phyloP scores from a whole-genome alignment of 495 filamentous ascomycete species.

The Neurospora sp. region DNA sequence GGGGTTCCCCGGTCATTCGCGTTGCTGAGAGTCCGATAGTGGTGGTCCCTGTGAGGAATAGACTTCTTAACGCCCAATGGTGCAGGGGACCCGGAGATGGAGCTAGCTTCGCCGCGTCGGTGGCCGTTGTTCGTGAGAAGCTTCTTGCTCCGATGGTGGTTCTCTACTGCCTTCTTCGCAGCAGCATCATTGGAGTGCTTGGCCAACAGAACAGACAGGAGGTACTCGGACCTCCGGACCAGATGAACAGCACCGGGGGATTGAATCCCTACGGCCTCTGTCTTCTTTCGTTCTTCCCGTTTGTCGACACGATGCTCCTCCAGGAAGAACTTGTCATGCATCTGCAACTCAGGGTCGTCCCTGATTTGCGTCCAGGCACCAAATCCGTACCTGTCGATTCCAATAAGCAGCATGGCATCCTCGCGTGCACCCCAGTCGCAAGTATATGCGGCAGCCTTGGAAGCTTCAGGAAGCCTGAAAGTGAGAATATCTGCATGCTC shows the following conservation, averaged over 20 bases:
- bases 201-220: slow-evolving; percentile 81
- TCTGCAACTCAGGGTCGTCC: slow-evolving; percentile 76
- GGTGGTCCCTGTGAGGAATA: slow-evolving; percentile 30
- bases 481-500: slow-evolving; percentile 53
- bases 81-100: slow-evolving; percentile 51
- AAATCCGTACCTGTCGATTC: slow-evolving; percentile 86
- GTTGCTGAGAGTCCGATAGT: slow-evolving; percentile 38
- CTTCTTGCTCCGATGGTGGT: slow-evolving; percentile 81
- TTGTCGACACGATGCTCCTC: slow-evolving; percentile 97
- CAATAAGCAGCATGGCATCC: slow-evolving; percentile 93
- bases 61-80: slow-evolving; percentile 33
- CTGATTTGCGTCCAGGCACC: slow-evolving; percentile 89
- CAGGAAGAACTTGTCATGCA: slow-evolving; percentile 89
- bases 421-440: slow-evolving; percentile 86
- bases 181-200: slow-evolving; percentile 57
- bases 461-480: slow-evolving; percentile 85
- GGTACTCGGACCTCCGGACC: slow-evolving; percentile 87
- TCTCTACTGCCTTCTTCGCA: slow-evolving; percentile 74
- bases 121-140: slow-evolving; percentile 43
- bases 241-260: slow-evolving; percentile 94
- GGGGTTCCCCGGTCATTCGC: slow-evolving; percentile 33
- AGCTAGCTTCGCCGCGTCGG: slow-evolving; percentile 38
- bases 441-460: slow-evolving; percentile 74
- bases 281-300: slow-evolving; percentile 79
- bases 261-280: slow-evolving; percentile 68